phyloP scores from a whole-genome alignment of 1,284 basidiomycete genomes.

The Pseudozyma pruni region DNA sequence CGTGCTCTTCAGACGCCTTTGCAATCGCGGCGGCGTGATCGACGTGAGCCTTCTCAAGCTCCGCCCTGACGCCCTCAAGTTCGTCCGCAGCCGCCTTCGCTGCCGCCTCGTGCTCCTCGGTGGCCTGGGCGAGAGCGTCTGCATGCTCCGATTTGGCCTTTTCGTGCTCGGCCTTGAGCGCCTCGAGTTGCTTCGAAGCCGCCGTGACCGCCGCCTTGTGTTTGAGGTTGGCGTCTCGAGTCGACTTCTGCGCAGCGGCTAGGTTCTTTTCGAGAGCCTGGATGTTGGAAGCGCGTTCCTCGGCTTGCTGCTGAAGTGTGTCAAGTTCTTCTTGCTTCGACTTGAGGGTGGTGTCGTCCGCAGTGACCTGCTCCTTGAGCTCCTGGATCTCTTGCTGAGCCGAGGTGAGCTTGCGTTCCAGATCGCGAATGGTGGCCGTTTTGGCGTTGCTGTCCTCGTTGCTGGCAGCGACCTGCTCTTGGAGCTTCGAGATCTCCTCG shows the following conservation, averaged over 20 bases:
- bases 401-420: constrained; percentile 27
- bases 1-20: constrained; percentile 8
- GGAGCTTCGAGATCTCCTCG: constrained; percentile 15
- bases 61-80: constrained; percentile 4
- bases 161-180: constrained; percentile 23
- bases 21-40: constrained; percentile 15
- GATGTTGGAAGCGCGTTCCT: constrained; percentile 15
- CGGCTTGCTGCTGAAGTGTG: constrained; percentile 16
- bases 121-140: constrained; percentile 3
- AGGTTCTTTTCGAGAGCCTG: constrained; percentile 30
- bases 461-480: constrained; percentile 16
- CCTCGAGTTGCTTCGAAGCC: constrained; percentile 11
- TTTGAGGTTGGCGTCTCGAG: constrained; percentile 23
- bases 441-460: constrained; percentile 17
- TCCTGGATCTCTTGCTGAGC: constrained; percentile 12
- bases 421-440: constrained; percentile 2
- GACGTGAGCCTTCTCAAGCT: constrained; percentile 22
- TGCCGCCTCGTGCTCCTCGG: constrained; percentile 18
- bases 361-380: constrained; percentile 16
- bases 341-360: constrained; percentile 24
- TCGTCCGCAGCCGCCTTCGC: constrained; percentile 6
- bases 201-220: constrained; percentile 27
- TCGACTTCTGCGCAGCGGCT: constrained; percentile 31
- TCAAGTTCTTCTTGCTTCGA: constrained; percentile 22
- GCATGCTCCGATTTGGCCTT: constrained; percentile 17